Evolutionary conservation across 2,329 filamentous ascomycete genomes (phyloP).

Genomic region (Aaosphaeria pasadenensis): DNA sequence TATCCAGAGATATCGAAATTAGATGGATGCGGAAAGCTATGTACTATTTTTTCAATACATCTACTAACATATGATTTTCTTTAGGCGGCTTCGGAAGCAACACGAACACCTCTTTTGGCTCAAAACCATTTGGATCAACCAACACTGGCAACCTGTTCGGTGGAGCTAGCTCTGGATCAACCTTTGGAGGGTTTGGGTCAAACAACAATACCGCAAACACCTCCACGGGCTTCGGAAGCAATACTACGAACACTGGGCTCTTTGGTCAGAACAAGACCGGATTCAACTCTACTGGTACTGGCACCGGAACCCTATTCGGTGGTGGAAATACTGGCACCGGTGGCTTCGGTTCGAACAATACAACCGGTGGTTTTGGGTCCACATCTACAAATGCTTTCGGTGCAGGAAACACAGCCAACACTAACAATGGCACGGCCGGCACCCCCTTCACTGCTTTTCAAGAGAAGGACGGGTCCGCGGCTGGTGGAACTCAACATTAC

Average conservation of each 20-base stretch:
- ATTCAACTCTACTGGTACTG: conserved; percentile 22
- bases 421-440: conserved; percentile 61
- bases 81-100: conserved; percentile 38
- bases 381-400: conserved; percentile 7
- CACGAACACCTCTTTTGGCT: conserved; percentile 33
- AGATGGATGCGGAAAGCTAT: neutral
- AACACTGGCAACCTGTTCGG: conserved; percentile 40
- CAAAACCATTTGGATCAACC: conserved; percentile 45
- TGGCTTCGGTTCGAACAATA: conserved; percentile 26
- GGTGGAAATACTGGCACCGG: conserved; percentile 15
- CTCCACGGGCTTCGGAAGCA: conserved; percentile 32
- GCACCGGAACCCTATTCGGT: conserved; percentile 17
- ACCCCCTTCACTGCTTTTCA: conserved; percentile 64
- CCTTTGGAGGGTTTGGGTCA: conserved; percentile 30
- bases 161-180: conserved; percentile 9
- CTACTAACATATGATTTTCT: neutral
- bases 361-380: conserved; percentile 13
- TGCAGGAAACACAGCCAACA: conserved; percentile 4
- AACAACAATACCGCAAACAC: conserved; percentile 21
- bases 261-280: conserved; percentile 31
- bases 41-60: neutral
- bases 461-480: conserved; percentile 68
- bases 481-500: conserved; percentile 58
- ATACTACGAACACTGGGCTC: conserved; percentile 19
- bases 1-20: neutral